phyloP scores from a whole-genome alignment of 495 filamentous ascomycete species.

The Penicillium taxi region DNA sequence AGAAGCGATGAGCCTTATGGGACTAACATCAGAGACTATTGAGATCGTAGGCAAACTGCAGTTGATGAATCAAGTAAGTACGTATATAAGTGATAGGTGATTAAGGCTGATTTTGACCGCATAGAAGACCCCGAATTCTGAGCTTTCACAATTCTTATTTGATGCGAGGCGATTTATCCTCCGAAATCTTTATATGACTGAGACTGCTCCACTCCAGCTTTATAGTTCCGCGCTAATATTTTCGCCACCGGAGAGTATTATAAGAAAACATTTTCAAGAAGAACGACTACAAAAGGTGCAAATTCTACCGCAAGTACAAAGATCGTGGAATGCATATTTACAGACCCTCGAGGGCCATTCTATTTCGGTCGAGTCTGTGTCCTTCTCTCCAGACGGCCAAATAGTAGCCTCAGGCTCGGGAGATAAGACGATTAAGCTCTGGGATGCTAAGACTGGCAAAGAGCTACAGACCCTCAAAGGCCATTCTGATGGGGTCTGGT shows the following conservation, averaged over 20 bases:
- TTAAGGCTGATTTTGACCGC: no score
- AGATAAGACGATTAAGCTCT: not conserved
- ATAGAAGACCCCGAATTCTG: no score
- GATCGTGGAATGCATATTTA: not conserved
- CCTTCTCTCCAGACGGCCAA: not conserved
- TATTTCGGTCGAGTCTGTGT: not conserved
- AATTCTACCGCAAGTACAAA: constrained; percentile 6
- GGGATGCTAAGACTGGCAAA: not conserved
- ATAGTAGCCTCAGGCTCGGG: not conserved
- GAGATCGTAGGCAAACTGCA: not conserved
- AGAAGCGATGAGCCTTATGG: constrained; percentile 10
- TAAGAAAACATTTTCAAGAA: constrained; percentile 10
- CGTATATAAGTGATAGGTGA: constrained; percentile 1
- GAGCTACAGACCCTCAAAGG: constrained; percentile 8
- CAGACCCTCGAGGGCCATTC: not conserved
- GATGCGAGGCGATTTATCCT: constrained; percentile 33
- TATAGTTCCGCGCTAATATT: constrained; percentile 29
- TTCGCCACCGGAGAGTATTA: constrained; percentile 22
- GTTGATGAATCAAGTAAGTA: constrained; percentile 2
- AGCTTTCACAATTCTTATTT: constrained; percentile 6
- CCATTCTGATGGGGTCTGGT: constrained; percentile 8
- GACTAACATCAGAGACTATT: not conserved
- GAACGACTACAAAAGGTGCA: constrained; percentile 9
- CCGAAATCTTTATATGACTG: constrained; percentile 20
- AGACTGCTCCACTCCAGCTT: constrained; percentile 18